Conservation (phyloP, 1,284 basidiomycete species). For the Agroathelia rolfsii region DNA sequence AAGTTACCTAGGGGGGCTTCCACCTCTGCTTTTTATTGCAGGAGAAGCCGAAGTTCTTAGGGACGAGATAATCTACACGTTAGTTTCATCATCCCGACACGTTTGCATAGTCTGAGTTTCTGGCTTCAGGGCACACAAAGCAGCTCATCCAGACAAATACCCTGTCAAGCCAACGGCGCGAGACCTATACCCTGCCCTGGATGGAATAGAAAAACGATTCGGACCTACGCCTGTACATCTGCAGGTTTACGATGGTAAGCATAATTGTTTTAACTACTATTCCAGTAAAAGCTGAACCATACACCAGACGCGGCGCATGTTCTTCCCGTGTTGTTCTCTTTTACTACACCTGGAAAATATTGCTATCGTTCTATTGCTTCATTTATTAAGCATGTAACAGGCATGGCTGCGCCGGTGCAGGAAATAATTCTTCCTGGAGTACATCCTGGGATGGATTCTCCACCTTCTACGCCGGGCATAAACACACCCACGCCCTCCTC, state of each 20-base stretch:
- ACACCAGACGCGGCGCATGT: conserved; percentile 60
- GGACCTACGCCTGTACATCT: conserved; percentile 84
- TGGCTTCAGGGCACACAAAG: conserved; percentile 75
- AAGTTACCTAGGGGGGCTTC: conserved; percentile 85
- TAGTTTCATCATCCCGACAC: conserved; percentile 21
- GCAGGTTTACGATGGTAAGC: conserved; percentile 72
- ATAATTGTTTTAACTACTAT: neutral
- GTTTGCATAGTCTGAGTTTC: conserved; percentile 1
- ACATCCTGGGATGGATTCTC: no score
- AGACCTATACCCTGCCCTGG: conserved; percentile 54
- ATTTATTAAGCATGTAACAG: conserved; percentile 57
- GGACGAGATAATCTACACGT: conserved; percentile 89
- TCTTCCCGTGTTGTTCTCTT: conserved; percentile 72
- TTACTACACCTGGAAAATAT: conserved; percentile 74
- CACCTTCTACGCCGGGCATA: no score
- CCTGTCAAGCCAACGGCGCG: conserved; percentile 54
- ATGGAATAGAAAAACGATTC: conserved; percentile 53
- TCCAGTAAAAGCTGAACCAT: conserved; percentile 3
- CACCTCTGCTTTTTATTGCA: conserved; percentile 78
- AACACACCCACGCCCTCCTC: conserved; percentile 8
- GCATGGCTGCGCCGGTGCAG: conserved; percentile 22
- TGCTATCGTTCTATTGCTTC: conserved; percentile 65
- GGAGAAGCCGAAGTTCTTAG: conserved; percentile 88
- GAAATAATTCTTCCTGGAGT: no score
- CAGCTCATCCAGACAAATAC: conserved; percentile 73